phyloP scores from a whole-genome alignment of 495 filamentous ascomycete species.

The Hypoxylon trugodes region DNA sequence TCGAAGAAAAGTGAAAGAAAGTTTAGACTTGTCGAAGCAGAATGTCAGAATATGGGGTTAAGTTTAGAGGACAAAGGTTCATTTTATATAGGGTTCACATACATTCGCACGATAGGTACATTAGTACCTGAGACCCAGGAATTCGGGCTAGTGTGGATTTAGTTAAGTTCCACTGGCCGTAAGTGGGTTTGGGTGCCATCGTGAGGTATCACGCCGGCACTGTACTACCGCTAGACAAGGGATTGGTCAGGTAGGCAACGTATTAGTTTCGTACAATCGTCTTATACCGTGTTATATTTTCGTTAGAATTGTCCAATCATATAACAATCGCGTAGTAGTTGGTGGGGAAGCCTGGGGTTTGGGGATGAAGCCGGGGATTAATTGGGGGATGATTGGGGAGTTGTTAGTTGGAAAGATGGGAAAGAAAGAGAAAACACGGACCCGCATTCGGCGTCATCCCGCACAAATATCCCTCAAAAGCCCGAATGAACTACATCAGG shows the following conservation, averaged over 20 bases:
- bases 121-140: neutral
- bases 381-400: too few species aligned
- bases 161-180: neutral
- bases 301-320: constrained; percentile 22
- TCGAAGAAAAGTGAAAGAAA: neutral
- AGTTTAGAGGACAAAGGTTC: neutral
- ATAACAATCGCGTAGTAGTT: neutral
- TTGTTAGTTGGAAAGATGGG: too few species aligned
- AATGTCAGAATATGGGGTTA: neutral
- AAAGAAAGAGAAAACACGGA: too few species aligned
- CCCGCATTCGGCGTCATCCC: constrained; percentile 10
- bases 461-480: constrained; percentile 18
- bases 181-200: constrained; percentile 10
- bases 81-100: constrained; percentile 28
- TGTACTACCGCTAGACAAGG: constrained; percentile 6
- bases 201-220: constrained; percentile 26
- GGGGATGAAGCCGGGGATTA: constrained; percentile 6
- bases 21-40: constrained; percentile 4
- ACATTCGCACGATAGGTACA: neutral
- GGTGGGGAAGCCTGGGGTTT: constrained; percentile 11
- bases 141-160: neutral
- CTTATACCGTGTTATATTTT: constrained; percentile 6
- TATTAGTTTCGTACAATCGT: neutral
- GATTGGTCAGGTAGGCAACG: too few species aligned
- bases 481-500: constrained; percentile 16